Evolutionary conservation across 176 grass and related monocot species (phyloP), one percentile per base, ranked within the genome.

Genomic region (Miscanthus lutarioriparius): DNA sequence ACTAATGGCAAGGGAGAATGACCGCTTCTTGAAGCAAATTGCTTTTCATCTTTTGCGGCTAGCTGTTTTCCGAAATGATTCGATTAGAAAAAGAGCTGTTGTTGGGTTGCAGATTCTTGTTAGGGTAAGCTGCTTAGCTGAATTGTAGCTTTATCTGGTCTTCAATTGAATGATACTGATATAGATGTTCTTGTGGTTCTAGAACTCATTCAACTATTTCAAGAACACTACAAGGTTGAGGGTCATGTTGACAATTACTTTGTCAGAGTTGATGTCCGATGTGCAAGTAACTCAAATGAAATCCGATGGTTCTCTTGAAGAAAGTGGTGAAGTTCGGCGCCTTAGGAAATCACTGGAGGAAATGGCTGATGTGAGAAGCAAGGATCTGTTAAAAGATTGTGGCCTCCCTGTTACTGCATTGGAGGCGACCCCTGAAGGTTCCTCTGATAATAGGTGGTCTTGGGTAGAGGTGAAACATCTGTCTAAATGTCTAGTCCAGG

Each of bases 191-290:
- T 90, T 73, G 12, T 87, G 37, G 67, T 76, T 76, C 26, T 89
- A 99, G 96, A 96, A 94, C 49, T 94, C 93, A 27, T 96, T 99
- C 78, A 92, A 92, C 79, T 94, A 94, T 89, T 99, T 94, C 80
- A 91, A 86, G 68, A 89, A 95, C 83, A 99, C 96, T 68, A 96
- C 91, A 86, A 87, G 93, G 78, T 82, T 99, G 79, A 92, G 91
- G 88, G 96, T 96, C 78, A 99, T 99, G 96, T 81, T 99, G 86
- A 96, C 93, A 82, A 99, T 99, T 84, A 99, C 96, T 83, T 91
- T 96, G 77, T 99, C 96, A 20, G 96, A 99, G 71, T 85, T 99
- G 70, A 83, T 96, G 91, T 99, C 93, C 62, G 93, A 96, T 85
- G 93, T 99, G 80, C 96, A 99, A 93, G 96, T 96, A 81, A 86